Evolutionary conservation across 1,139 yeast species (phyloP), one percentile per base, ranked within the genome.

Genomic region (Protomyces inouyei): DNA sequence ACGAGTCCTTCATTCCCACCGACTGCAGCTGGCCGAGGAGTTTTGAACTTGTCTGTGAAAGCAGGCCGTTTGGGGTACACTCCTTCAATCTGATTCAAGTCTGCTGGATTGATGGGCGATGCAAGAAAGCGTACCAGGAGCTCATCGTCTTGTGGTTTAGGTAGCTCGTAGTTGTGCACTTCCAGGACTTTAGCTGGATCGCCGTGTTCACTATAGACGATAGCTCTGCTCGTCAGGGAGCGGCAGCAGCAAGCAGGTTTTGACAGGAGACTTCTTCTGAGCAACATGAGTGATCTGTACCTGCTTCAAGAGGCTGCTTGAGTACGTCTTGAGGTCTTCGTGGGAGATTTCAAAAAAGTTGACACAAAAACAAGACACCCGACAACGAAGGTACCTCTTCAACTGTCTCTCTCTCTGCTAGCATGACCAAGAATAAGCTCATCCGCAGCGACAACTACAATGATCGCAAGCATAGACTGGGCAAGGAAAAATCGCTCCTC

Each of bases 1-100:
- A 90, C 93, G 35, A 91, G 81, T 14, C 98, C 98, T 77, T 93
- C 99, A 73, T 93, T 92, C 65, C 98, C 98, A 37, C 90, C 91
- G 64, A 89, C 85, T 1, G 93, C 93, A 48, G 83, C 78, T 0
- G 93, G 90, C 6, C 60, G 52, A 3, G 76, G 72, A 2, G 89
- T 82, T 4, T 86, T 85, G 52, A 83, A 77, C 21, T 78, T 80
- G 2, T 75, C 72, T 8, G 85, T 80, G 70, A 86, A 81, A 52
- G 78, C 80, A 0, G 97, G 96, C 69, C 80, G 83, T n/a, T 91
- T 84, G 0, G 97, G 96, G 71, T 92, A 92, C 0, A 88, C 95
- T n/a, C 97, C 97, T 73, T 88, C 91, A 69, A 92, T 79, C 76
- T 91, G 97, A 72, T 88, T 88, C 73, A 90, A 81, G 73, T 92